Percentiles rank a stretch among this genome's conserved stretches.
Evolutionary conservation across 257 asterid genomes (phyloP).

Genomic region (Primulina huaijiensis): DNA sequence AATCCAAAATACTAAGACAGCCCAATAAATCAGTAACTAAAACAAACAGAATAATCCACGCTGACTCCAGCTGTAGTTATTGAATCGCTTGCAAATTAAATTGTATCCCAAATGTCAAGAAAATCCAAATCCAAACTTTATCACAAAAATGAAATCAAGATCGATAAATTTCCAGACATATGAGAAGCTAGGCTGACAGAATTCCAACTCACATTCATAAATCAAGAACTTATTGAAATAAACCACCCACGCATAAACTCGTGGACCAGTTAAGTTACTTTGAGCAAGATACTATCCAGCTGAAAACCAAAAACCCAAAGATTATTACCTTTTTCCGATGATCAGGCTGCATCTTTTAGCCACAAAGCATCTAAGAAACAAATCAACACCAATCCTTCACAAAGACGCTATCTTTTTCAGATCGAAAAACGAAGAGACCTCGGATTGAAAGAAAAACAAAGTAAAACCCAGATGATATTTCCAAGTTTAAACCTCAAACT

Average conservation of each 20-base stretch:
- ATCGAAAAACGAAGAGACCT: slow-evolving; percentile 31
- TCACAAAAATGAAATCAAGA: background rate
- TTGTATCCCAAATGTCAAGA: slow-evolving; percentile 10
- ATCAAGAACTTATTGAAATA: slow-evolving; percentile 9
- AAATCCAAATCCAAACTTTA: slow-evolving; percentile 16
- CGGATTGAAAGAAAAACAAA: slow-evolving; percentile 18
- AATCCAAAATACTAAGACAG: slow-evolving; percentile 8
- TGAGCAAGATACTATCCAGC: slow-evolving; percentile 13
- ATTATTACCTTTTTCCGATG: slow-evolving; percentile 66
- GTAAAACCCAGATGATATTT: slow-evolving; percentile 36
- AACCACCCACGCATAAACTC: slow-evolving; percentile 6
- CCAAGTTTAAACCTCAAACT: slow-evolving; percentile 27
- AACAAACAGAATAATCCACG: background rate
- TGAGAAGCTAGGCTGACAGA: slow-evolving; percentile 9
- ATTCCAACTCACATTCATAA: slow-evolving; percentile 26
- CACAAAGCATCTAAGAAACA: slow-evolving; percentile 46
- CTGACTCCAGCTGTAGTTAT: slow-evolving; percentile 11
- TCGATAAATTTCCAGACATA: slow-evolving; percentile 10
- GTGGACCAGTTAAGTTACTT: background rate
- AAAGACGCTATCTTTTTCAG: slow-evolving; percentile 26
- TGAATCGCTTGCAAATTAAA: slow-evolving; percentile 8
- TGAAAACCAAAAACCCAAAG: background rate
- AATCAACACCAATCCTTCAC: slow-evolving; percentile 21
- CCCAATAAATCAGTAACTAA: slow-evolving; percentile 12
- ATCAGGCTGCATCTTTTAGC: slow-evolving; percentile 72